Conservation (phyloP, 2,329 filamentous ascomycete genomes). For the Didymella arachidicola region DNA sequence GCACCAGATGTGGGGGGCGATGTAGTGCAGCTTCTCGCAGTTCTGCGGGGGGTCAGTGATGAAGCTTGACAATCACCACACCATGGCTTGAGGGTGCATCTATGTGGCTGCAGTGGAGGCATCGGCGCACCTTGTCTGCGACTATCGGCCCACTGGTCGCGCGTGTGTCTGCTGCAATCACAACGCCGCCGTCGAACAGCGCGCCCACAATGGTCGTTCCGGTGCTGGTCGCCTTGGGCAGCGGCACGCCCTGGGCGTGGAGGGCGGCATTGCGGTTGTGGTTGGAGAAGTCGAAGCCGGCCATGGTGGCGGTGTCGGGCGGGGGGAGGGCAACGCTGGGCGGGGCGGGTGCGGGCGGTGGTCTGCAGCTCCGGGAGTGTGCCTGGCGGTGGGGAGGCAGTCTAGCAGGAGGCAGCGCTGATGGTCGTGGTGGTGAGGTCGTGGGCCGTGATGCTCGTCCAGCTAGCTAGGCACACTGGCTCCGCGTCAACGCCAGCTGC, state of each 20-base stretch:
- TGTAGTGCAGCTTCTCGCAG: slow-evolving; percentile 99
- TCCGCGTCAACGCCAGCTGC: slow-evolving; percentile 12
- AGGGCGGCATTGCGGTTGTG: slow-evolving; percentile 98
- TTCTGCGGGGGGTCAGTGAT: slow-evolving; percentile 63
- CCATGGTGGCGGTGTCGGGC: slow-evolving; percentile 68
- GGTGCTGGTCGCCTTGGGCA: slow-evolving; percentile 97
- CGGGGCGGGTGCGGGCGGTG: background rate
- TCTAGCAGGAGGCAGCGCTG: background rate
- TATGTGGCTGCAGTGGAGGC: no score
- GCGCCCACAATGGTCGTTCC: slow-evolving; percentile 99
- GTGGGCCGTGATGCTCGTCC: background rate
- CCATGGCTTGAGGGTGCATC: background rate
- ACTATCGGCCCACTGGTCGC: slow-evolving; percentile 97
- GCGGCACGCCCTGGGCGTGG: slow-evolving; percentile 89
- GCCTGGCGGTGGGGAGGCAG: background rate
- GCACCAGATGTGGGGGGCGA: slow-evolving; percentile 98
- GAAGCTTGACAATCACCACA: background rate
- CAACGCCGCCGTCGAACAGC: slow-evolving; percentile 94
- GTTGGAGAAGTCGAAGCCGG: slow-evolving; percentile 85
- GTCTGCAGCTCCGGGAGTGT: background rate
- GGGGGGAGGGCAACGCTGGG: background rate
- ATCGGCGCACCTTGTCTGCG: slow-evolving; percentile 79
- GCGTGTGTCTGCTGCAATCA: slow-evolving; percentile 98
- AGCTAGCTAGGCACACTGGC: background rate
- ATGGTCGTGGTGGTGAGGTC: background rate